Conservation (phyloP, 2,329 filamentous ascomycete species). For the Lasiodiplodia citricola region DNA sequence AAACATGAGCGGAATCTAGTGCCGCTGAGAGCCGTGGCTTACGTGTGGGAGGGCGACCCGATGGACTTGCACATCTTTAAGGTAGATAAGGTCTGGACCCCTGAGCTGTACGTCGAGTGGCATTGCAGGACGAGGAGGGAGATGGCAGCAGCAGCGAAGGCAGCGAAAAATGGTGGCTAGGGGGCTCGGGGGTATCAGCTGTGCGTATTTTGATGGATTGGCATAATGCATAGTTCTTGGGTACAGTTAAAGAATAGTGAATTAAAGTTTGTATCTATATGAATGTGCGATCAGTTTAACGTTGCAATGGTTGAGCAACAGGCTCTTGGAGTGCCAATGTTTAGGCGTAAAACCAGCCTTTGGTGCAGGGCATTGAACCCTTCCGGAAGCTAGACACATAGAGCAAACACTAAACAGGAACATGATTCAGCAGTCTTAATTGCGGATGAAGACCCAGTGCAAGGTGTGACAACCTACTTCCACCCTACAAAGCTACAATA, state of each 20-base stretch:
- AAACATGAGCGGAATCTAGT: neutral
- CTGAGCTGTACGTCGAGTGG: slow-evolving; percentile 11
- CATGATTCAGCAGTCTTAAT: neutral
- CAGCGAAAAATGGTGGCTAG: neutral
- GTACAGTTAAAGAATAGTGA: neutral
- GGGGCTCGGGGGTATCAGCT: neutral
- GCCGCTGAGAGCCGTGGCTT: neutral
- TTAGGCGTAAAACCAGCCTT: neutral
- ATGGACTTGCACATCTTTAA: slow-evolving; percentile 14
- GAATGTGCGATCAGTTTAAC: neutral
- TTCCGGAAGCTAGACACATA: no score
- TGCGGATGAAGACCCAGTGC: neutral
- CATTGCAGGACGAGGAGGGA: neutral
- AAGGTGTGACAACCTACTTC: neutral
- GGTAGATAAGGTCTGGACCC: slow-evolving; percentile 8
- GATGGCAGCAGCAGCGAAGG: neutral
- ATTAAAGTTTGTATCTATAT: neutral
- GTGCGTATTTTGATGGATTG: neutral
- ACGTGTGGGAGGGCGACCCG: slow-evolving; percentile 3
- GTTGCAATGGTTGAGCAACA: no score
- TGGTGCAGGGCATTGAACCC: neutral
- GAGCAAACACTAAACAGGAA: neutral
- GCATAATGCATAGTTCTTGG: neutral
- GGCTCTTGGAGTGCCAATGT: no score
- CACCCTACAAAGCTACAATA: neutral